Conservation (phyloP, 495 filamentous ascomycete species). For the Rostrohypoxylon terebratum region DNA sequence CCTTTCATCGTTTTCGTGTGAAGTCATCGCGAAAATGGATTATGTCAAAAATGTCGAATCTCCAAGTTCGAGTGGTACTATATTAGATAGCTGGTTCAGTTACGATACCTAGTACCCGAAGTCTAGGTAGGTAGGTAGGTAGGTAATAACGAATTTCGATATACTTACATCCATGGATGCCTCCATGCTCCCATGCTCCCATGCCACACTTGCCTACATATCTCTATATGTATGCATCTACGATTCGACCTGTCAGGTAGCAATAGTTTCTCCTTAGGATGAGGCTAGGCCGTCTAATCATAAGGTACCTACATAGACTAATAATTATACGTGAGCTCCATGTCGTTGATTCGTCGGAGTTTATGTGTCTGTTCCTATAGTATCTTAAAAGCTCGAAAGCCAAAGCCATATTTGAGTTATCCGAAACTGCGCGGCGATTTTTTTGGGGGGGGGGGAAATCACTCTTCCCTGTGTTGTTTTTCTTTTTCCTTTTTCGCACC, state of each 20-base stretch:
- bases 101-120: neutral
- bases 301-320: constrained; percentile 43
- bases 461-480: neutral
- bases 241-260: constrained; percentile 21
- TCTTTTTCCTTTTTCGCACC: constrained; percentile 19
- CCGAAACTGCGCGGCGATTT: constrained; percentile 30
- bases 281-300: constrained; percentile 23
- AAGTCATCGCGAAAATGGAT: constrained; percentile 17
- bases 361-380: constrained; percentile 2
- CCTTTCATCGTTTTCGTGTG: neutral
- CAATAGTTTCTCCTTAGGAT: constrained; percentile 22
- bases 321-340: constrained; percentile 20
- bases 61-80: constrained; percentile 1
- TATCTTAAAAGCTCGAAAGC: neutral
- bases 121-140: neutral
- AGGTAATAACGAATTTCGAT: constrained; percentile 7
- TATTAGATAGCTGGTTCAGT: constrained; percentile 2
- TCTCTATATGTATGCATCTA: constrained; percentile 3
- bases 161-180: neutral
- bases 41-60: neutral
- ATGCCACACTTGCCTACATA: neutral
- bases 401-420: constrained; percentile 18
- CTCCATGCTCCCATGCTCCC: neutral
- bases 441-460: no score
- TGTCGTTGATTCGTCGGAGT: constrained; percentile 30